Percentiles rank a stretch among this genome's conserved stretches.
Conservation (phyloP, 2,329 filamentous ascomycete genomes). For the Colletotrichum neosansevieriae region DNA sequence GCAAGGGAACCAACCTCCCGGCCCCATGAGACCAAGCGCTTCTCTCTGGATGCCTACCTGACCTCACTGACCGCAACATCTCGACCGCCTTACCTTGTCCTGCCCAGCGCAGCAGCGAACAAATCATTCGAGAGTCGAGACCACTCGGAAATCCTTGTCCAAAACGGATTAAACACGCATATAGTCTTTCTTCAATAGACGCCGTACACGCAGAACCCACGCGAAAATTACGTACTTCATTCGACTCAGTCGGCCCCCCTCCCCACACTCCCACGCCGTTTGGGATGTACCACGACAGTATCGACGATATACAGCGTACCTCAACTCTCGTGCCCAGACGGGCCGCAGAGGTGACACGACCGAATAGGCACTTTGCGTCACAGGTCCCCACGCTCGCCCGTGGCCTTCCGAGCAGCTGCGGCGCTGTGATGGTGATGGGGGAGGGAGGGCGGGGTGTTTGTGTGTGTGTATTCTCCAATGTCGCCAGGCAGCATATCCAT, state of each 20-base stretch:
- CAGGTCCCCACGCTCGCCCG: too few relatives aligned
- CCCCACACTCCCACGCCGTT: conserved; percentile 12
- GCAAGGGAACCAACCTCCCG: neutral
- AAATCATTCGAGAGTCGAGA: neutral
- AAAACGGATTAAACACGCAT: neutral
- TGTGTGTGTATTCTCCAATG: too few relatives aligned
- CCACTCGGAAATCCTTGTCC: neutral
- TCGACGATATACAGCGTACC: neutral
- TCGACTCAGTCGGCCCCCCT: conserved; percentile 35
- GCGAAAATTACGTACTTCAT: conserved; percentile 16
- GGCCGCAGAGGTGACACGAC: too few relatives aligned
- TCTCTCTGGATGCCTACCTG: neutral
- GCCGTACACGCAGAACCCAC: conserved; percentile 13
- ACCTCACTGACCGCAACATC: conserved; percentile 1
- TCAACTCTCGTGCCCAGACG: too few relatives aligned
- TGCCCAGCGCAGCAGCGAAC: neutral
- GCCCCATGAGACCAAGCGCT: neutral
- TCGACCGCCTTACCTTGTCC: conserved; percentile 1
- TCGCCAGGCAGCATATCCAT: too few relatives aligned
- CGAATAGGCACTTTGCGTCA: too few relatives aligned
- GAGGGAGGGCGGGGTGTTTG: too few relatives aligned
- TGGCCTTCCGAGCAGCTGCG: too few relatives aligned
- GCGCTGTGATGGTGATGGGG: too few relatives aligned
- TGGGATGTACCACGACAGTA: conserved; percentile 3
- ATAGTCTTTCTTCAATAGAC: neutral